Percentiles rank a stretch among this genome's conserved stretches.
Conservation (phyloP, 176 grass and related monocot species). For the Eremochloa ophiuroides region DNA sequence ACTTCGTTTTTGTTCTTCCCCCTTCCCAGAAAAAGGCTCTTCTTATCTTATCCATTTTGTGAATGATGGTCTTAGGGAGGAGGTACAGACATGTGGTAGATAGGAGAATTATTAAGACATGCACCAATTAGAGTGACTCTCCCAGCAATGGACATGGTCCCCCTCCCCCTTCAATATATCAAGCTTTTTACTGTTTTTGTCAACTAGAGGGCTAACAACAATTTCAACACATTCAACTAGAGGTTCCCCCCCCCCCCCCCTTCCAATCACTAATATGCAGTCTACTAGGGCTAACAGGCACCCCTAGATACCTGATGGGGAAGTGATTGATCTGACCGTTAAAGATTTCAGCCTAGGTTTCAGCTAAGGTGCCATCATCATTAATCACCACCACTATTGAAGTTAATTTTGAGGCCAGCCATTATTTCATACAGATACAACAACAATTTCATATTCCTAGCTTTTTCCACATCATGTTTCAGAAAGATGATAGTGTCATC, state of each 20-base stretch:
- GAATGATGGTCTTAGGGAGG: neutral
- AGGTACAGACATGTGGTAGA: neutral
- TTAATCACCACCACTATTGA: no score
- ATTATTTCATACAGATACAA: no score
- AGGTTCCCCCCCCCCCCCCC: no score
- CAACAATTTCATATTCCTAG: no score
- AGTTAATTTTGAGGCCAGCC: no score
- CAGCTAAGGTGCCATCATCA: no score
- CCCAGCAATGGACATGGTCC: neutral
- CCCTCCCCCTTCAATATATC: neutral
- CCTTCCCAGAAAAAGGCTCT: neutral
- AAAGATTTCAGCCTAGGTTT: neutral
- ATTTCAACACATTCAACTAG: no score
- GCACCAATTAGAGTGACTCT: neutral
- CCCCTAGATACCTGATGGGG: neutral
- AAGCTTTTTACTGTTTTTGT: neutral
- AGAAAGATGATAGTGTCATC: no score
- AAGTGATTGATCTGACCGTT: accelerated
- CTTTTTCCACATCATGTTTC: no score
- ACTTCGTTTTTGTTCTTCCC: accelerated
- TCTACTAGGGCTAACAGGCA: neutral
- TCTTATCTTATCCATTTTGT: neutral
- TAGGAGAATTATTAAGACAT: neutral
- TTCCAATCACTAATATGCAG: accelerated
- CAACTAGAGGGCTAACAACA: neutral